Percentiles rank a stretch among this genome's conserved stretches.
These are phyloP conservation scores for Aspergillus niger DNA, from an alignment of 2,329 filamentous ascomycete species.

Conservation along the genomic window DNA sequence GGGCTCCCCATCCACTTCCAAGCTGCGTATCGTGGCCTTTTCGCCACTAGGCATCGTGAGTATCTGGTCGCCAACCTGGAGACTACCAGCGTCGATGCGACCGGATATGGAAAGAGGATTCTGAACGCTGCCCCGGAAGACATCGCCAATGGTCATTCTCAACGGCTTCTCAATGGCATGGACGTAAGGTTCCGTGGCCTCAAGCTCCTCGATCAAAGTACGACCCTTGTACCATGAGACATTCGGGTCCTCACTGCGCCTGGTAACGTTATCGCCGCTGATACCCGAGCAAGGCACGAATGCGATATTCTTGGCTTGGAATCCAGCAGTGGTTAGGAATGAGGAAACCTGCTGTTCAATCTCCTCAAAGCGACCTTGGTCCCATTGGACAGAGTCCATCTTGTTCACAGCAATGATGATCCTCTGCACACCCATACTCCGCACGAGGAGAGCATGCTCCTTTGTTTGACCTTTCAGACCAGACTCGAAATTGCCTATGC, in stretches of 20 bases:
- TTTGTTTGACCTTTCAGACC: slow-evolving; percentile 91
- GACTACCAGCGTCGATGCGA: slow-evolving; percentile 76
- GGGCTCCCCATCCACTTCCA: slow-evolving; percentile 72
- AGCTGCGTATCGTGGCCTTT: slow-evolving; percentile 75
- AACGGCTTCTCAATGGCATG: slow-evolving; percentile 76
- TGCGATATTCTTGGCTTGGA: slow-evolving; percentile 75
- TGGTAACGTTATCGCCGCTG: slow-evolving; percentile 78
- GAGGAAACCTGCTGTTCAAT: slow-evolving; percentile 80
- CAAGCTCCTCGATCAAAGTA: slow-evolving; percentile 81
- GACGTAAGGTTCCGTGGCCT: slow-evolving; percentile 73
- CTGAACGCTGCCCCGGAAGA: slow-evolving; percentile 76
- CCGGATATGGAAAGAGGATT: slow-evolving; percentile 85
- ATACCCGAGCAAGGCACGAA: slow-evolving; percentile 91
- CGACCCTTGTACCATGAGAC: slow-evolving; percentile 78
- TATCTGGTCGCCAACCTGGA: slow-evolving; percentile 82
- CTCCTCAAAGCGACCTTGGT: slow-evolving; percentile 76
- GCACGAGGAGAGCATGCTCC: slow-evolving; percentile 85
- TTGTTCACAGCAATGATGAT: slow-evolving; percentile 95
- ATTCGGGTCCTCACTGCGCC: slow-evolving; percentile 50
- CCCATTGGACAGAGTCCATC: slow-evolving; percentile 85
- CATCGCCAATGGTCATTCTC: slow-evolving; percentile 82
- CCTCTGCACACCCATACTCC: slow-evolving; percentile 86
- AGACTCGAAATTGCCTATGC: slow-evolving; percentile 87
- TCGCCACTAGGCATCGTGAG: slow-evolving; percentile 80
- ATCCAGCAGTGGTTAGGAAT: slow-evolving; percentile 80